A percentile compares a stretch with the other conserved stretches of the same genome.
phyloP scores from a whole-genome alignment of 352 stramenopile genomes.

The Globisporangium paddicum region DNA sequence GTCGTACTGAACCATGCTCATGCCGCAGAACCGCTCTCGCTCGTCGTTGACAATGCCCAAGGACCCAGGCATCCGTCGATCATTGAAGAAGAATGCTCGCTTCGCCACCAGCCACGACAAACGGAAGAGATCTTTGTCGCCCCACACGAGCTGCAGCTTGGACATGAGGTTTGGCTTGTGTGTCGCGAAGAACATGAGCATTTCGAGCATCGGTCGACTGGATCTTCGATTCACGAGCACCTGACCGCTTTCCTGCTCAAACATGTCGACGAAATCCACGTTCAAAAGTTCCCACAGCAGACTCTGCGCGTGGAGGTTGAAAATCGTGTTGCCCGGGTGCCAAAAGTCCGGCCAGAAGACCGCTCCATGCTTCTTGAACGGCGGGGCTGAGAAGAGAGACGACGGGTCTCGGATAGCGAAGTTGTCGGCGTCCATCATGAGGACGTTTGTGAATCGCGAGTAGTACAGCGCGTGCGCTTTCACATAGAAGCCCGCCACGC shows the following conservation, averaged over 20 bases:
- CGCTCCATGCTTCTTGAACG: slow-evolving; percentile 27
- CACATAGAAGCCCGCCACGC: slow-evolving; percentile 41
- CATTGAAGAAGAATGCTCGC: slow-evolving; percentile 33
- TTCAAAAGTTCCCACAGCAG: slow-evolving; percentile 46
- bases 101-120: slow-evolving; percentile 38
- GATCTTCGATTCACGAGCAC: slow-evolving; percentile 31
- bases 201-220: slow-evolving; percentile 31
- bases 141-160: slow-evolving; percentile 47
- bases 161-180: slow-evolving; percentile 36
- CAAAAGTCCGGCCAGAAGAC: slow-evolving; percentile 33
- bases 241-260: slow-evolving; percentile 52
- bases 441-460: slow-evolving; percentile 36
- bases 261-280: slow-evolving; percentile 38
- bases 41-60: slow-evolving; percentile 33
- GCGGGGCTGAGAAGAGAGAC: slow-evolving; percentile 26
- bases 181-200: slow-evolving; percentile 42
- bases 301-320: slow-evolving; percentile 55
- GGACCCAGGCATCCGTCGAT: slow-evolving; percentile 27
- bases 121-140: slow-evolving; percentile 57
- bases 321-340: slow-evolving; percentile 32
- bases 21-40: slow-evolving; percentile 32
- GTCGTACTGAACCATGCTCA: slow-evolving; percentile 54
- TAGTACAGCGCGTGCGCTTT: slow-evolving; percentile 54
- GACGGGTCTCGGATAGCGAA: slow-evolving; percentile 38
- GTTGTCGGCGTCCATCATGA: slow-evolving; percentile 50